Percentiles rank a stretch among this genome's conserved stretches.
phyloP scores from a whole-genome alignment of 805 yeast species.

The Metschnikowia vanudenii region DNA sequence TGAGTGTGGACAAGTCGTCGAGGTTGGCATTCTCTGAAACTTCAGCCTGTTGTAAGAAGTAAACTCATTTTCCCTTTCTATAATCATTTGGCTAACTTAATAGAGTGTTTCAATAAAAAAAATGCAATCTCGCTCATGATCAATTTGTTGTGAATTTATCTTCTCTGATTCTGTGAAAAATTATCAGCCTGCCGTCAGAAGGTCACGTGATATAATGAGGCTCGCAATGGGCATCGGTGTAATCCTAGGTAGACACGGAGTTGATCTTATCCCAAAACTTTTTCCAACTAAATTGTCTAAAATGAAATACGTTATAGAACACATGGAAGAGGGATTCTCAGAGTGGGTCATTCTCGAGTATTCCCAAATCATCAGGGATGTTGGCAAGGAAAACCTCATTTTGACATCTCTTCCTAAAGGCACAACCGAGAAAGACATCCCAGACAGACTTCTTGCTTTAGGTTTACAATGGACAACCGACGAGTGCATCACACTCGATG shows the following conservation, averaged over 20 bases:
- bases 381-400: slow-evolving; percentile 72
- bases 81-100: background rate
- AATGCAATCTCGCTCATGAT: too few relatives aligned
- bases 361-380: slow-evolving; percentile 74
- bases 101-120: background rate
- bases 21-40: slow-evolving; percentile 49
- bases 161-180: too few relatives aligned
- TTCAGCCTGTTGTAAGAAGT: slow-evolving; percentile 30
- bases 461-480: slow-evolving; percentile 81
- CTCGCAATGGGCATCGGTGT: background rate
- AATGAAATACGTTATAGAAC: slow-evolving; percentile 93
- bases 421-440: slow-evolving; percentile 63
- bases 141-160: too few relatives aligned
- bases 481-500: slow-evolving; percentile 60
- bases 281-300: background rate
- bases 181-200: background rate
- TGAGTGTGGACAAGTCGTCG: slow-evolving; percentile 46
- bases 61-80: background rate
- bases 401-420: slow-evolving; percentile 71
- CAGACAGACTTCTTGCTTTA: slow-evolving; percentile 52
- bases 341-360: slow-evolving; percentile 94
- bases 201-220: background rate
- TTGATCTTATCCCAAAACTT: background rate
- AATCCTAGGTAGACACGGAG: background rate
- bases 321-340: slow-evolving; percentile 96